Evolutionary conservation across 1,284 basidiomycete species (phyloP).

Genomic region (Chiua sp.): DNA sequence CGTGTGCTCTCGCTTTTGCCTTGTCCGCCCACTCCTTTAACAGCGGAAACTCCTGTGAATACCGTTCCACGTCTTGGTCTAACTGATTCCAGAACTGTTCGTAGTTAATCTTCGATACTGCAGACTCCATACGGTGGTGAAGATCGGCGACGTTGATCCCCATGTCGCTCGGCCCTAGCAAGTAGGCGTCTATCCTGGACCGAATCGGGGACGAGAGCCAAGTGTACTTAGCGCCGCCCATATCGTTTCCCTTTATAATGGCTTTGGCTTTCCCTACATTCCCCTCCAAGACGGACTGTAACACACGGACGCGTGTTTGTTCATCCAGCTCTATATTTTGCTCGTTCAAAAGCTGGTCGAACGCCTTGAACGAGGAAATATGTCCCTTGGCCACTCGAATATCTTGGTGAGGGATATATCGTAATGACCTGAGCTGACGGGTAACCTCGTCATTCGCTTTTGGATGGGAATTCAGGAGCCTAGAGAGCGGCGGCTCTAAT

Average conservation of each 20-base stretch:
- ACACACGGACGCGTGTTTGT: slow-evolving; percentile 5
- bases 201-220: neutral
- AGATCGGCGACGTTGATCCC: slow-evolving; percentile 4
- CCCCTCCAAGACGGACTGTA: slow-evolving; percentile 16
- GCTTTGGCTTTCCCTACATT: slow-evolving; percentile 9
- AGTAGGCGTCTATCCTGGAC: slow-evolving; percentile 7
- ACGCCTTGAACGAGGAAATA: slow-evolving; percentile 22
- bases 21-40: neutral
- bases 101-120: slow-evolving; percentile 5
- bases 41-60: neutral
- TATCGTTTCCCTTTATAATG: neutral
- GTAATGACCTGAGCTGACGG: neutral
- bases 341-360: slow-evolving; percentile 8
- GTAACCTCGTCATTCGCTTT: slow-evolving; percentile 18
- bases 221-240: neutral
- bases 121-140: neutral
- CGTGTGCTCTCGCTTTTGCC: slow-evolving; percentile 9
- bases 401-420: neutral
- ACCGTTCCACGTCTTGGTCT: neutral
- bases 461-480: slow-evolving; percentile 21
- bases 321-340: slow-evolving; percentile 5
- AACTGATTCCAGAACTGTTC: slow-evolving; percentile 13
- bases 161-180: slow-evolving; percentile 8
- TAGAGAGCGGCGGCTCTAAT: slow-evolving; percentile 19
- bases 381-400: slow-evolving; percentile 30